A percentile compares a stretch with the other conserved stretches of the same genome.
phyloP scores from a whole-genome alignment of 73 alveolate species.

The Strombidium stylifer region DNA sequence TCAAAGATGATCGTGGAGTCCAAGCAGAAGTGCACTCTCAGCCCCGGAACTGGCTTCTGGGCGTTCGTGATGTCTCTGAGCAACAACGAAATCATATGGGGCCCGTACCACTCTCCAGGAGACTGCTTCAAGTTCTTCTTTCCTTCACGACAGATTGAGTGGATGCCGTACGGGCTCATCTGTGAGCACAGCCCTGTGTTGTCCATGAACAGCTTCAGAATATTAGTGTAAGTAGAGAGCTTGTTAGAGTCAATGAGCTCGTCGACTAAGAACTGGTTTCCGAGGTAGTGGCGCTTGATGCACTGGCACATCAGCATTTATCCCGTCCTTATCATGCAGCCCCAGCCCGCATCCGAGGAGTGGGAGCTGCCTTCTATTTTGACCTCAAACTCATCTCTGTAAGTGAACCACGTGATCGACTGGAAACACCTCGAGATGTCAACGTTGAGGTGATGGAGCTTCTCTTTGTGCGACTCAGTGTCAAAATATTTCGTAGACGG shows the following conservation, averaged over 20 bases:
- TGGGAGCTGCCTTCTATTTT: slow-evolving; percentile 16
- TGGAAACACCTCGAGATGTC: no score
- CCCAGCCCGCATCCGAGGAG: slow-evolving; percentile 79
- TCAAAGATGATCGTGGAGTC: slow-evolving; percentile 26
- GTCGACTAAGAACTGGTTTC: not conserved
- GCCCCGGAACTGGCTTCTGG: not conserved
- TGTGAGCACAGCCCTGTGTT: no score
- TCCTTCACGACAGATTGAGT: slow-evolving; percentile 13
- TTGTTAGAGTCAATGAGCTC: not conserved
- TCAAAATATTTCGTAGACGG: no score
- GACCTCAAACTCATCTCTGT: slow-evolving; percentile 21
- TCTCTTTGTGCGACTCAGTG: no score
- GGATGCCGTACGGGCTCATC: slow-evolving; percentile 21
- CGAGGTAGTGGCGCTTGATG: slow-evolving; percentile 43
- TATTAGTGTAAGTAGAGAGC: not conserved
- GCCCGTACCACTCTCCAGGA: slow-evolving; percentile 59
- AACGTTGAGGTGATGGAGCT: no score
- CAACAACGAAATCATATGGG: slow-evolving; percentile 26
- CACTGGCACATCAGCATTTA: slow-evolving; percentile 70
- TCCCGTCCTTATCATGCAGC: slow-evolving; percentile 79
- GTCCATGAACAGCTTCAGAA: slow-evolving; percentile 22
- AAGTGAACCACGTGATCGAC: slow-evolving; percentile 32
- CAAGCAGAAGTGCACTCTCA: slow-evolving; percentile 4
- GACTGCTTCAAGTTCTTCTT: slow-evolving; percentile 9
- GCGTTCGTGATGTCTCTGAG: slow-evolving; percentile 7